Evolutionary conservation across 108 stramenopile species (phyloP), one percentile per base, ranked within the genome.

Genomic region (Cyclotella sp.): DNA sequence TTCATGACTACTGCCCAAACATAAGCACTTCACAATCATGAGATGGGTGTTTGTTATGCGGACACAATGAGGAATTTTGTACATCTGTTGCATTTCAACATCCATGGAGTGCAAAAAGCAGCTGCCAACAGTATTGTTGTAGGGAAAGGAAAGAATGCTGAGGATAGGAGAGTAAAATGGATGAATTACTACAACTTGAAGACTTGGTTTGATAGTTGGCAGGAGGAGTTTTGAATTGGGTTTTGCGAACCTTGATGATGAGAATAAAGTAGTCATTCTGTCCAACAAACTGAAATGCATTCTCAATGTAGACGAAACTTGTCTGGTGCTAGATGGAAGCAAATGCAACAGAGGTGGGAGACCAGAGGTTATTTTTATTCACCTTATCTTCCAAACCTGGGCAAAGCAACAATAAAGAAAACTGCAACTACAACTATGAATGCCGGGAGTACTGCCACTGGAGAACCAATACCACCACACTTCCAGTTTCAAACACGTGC

Each of bases 301-400:
- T 49, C 47, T 49, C 47, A 49, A 49, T n/a, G n/a, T 49, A n/a
- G 47, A 49, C 47, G 9, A 49, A n/a, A 49, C 47, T 49, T n/a
- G 47, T 49, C 47, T 49, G 15, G n/a, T 49, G 3, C n/a, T 16
- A n/a, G 47, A 49, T 49, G 47, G n/a, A 9, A 49, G 47, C 47
- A 49, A 49, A 49, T 49, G 47, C 47, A 49, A 49, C 47, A 49
- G 47, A 49, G 47, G n/a, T n/a, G 47, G n/a, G 18, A 49, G 15
- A n/a, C 47, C 15, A 9, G 6, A 16, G 15, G 47, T 49, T n/a
- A 49, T n/a, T 49, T 49, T 49, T 49, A 49, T n/a, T 49, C 2
- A n/a, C 3, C 47, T 49, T n/a, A 49, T 49, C 15, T 49, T 49
- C 9, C 47, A n/a, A 49, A 49, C n/a, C 47, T 49, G 1, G 47